phyloP scores from a whole-genome alignment of 2,329 filamentous ascomycete genomes.

The Paraphoma chrysanthemicola region DNA sequence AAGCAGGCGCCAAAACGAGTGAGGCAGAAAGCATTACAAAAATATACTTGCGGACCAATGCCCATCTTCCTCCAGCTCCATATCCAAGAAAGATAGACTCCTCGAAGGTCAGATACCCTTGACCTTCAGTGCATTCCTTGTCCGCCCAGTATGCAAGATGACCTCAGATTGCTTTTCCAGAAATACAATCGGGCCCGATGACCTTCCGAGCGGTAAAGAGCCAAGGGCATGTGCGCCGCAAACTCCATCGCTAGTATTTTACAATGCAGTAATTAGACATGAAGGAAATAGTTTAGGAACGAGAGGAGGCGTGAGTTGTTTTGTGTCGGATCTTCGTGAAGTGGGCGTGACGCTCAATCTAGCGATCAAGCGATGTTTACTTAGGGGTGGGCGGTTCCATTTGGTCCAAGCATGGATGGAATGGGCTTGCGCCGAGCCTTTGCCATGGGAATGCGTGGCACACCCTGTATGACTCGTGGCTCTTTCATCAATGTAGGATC shows the following conservation, averaged over 20 bases:
- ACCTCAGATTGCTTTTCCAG: slow-evolving; percentile 32
- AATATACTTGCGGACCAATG: slow-evolving; percentile 21
- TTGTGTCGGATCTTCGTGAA: slow-evolving; percentile 24
- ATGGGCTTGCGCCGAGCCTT: slow-evolving; percentile 59
- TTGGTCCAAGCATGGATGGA: slow-evolving; percentile 50
- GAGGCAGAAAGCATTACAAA: slow-evolving; percentile 28
- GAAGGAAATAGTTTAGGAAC: slow-evolving; percentile 11
- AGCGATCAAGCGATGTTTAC: slow-evolving; percentile 33
- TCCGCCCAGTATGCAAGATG: slow-evolving; percentile 31
- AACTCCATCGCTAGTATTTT: slow-evolving; percentile 45
- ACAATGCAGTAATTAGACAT: slow-evolving; percentile 24
- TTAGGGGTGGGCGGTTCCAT: slow-evolving; percentile 20
- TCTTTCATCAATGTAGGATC: slow-evolving; percentile 91
- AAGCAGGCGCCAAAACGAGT: slow-evolving; percentile 14
- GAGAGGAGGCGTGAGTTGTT: slow-evolving; percentile 16
- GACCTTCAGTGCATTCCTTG: background rate
- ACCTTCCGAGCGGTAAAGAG: slow-evolving; percentile 8
- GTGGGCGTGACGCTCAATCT: slow-evolving; percentile 5
- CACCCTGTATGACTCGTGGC: slow-evolving; percentile 85
- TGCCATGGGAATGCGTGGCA: slow-evolving; percentile 67
- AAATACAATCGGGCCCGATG: slow-evolving; percentile 26
- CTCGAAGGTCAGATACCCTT: slow-evolving; percentile 1
- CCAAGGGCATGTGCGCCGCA: slow-evolving; percentile 18
- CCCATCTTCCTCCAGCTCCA: slow-evolving; percentile 8
- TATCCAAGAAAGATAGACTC: slow-evolving; percentile 13